Conservation (phyloP, 208 protist species). For the Acanthamoeba pearcei region DNA sequence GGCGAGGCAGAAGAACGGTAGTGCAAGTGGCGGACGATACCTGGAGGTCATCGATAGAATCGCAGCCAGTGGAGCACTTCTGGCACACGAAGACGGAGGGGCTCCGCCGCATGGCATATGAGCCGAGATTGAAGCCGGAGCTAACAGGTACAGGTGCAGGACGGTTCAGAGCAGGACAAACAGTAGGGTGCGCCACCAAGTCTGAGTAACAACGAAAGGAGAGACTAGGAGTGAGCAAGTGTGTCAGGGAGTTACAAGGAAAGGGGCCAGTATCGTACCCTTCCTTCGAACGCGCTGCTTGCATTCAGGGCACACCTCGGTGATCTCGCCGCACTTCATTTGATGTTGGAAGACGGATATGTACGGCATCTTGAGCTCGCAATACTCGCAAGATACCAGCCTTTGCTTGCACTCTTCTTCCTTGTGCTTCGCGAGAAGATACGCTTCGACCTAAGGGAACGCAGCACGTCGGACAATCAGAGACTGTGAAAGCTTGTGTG, state of each 20-base stretch:
- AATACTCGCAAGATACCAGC: slow-evolving; percentile 60
- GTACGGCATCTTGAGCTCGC: slow-evolving; percentile 71
- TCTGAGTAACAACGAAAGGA: background rate
- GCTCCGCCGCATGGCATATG: background rate
- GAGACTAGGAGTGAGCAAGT: background rate
- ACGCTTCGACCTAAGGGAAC: slow-evolving; percentile 20
- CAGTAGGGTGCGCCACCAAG: background rate
- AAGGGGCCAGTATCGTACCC: background rate
- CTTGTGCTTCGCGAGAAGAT: slow-evolving; percentile 53
- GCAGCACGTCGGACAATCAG: background rate
- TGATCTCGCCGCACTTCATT: slow-evolving; percentile 68
- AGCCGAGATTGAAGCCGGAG: background rate
- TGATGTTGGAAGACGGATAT: slow-evolving; percentile 7
- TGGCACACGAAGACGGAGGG: slow-evolving; percentile 60
- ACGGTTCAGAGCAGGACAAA: background rate
- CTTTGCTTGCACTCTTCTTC: slow-evolving; percentile 39
- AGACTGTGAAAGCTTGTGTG: too few relatives aligned
- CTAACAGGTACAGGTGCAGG: background rate
- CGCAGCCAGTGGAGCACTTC: background rate
- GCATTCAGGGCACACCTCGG: slow-evolving; percentile 53
- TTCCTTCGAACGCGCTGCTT: slow-evolving; percentile 65
- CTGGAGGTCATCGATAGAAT: slow-evolving; percentile 67
- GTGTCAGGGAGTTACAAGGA: too few relatives aligned
- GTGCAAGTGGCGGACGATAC: background rate
- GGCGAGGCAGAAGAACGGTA: background rate